Percentiles rank a stretch among this genome's conserved stretches.
Evolutionary conservation across 805 yeast species (phyloP).

Genomic region (Starmerella kuoi): DNA sequence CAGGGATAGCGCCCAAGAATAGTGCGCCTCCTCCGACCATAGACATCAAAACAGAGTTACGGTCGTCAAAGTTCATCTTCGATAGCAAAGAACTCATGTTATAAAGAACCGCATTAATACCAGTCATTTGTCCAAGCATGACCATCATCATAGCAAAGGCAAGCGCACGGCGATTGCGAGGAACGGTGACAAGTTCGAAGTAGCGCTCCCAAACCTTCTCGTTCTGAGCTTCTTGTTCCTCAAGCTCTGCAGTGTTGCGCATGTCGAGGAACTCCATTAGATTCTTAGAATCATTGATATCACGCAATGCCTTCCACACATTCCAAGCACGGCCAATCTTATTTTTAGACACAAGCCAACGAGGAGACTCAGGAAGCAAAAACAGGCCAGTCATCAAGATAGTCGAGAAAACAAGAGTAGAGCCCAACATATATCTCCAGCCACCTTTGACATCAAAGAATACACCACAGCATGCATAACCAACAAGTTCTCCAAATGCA

Average conservation of each 20-base stretch:
- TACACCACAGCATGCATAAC: conserved; percentile 52
- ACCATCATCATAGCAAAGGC: conserved; percentile 44
- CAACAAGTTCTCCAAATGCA: conserved; percentile 55
- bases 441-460: conserved; percentile 41
- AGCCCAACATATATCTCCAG: conserved; percentile 57
- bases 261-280: conserved; percentile 47
- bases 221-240: conserved; percentile 28
- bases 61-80: conserved; percentile 41
- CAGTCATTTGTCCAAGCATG: conserved; percentile 41
- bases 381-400: conserved; percentile 39
- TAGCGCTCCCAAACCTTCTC: conserved; percentile 33
- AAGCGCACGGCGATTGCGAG: conserved; percentile 52
- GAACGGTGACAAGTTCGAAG: conserved; percentile 41
- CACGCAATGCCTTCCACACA: conserved; percentile 44
- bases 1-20: conserved; percentile 54
- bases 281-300: conserved; percentile 33
- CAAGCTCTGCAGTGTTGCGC: conserved; percentile 41
- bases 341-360: conserved; percentile 43
- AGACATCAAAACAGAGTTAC: conserved; percentile 50
- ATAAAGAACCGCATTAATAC: conserved; percentile 56
- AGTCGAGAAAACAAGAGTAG: conserved; percentile 48
- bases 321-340: conserved; percentile 38
- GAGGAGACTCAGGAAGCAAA: conserved; percentile 51
- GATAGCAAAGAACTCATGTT: conserved; percentile 48
- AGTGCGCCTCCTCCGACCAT: conserved; percentile 57